These are phyloP conservation scores for Parathielavia hyrcaniae DNA, from an alignment of 495 filamentous ascomycete species.

Conservation along the genomic window DNA sequence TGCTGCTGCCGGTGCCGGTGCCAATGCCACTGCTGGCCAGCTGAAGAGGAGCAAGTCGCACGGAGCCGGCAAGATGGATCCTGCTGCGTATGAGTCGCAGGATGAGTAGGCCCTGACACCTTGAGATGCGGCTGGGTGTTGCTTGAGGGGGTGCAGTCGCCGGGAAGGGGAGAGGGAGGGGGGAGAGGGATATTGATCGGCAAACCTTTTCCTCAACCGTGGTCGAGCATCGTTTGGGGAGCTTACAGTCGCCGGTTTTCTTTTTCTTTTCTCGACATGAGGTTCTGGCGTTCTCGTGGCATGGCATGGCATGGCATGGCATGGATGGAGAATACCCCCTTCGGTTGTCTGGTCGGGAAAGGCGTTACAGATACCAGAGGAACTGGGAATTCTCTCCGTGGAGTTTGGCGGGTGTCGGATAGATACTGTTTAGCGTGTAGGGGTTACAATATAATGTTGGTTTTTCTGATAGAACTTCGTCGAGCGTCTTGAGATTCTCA, in stretches of 20 bases:
- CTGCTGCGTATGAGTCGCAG: constrained; percentile 1
- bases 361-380: not conserved
- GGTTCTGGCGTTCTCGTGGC: not conserved
- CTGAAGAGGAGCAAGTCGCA: not conserved
- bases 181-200: too few relatives aligned
- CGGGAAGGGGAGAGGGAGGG: too few relatives aligned
- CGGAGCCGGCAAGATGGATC: constrained; percentile 7
- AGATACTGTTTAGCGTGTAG: not conserved
- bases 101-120: not conserved
- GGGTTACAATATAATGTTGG: not conserved
- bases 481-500: too few relatives aligned
- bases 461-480: not conserved
- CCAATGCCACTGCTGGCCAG: not conserved
- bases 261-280: not conserved
- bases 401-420: not conserved
- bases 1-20: not conserved
- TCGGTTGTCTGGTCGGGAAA: not conserved
- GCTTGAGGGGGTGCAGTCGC: not conserved
- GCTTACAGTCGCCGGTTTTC: too few relatives aligned
- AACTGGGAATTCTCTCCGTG: not conserved
- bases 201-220: too few relatives aligned
- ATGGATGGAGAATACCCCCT: not conserved
- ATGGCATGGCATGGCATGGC: not conserved
- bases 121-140: not conserved
- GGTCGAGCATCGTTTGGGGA: too few relatives aligned